Evolutionary conservation across 192 early-diverging fungal genomes (phyloP).

Genomic region (Ambispora gerdemannii): DNA sequence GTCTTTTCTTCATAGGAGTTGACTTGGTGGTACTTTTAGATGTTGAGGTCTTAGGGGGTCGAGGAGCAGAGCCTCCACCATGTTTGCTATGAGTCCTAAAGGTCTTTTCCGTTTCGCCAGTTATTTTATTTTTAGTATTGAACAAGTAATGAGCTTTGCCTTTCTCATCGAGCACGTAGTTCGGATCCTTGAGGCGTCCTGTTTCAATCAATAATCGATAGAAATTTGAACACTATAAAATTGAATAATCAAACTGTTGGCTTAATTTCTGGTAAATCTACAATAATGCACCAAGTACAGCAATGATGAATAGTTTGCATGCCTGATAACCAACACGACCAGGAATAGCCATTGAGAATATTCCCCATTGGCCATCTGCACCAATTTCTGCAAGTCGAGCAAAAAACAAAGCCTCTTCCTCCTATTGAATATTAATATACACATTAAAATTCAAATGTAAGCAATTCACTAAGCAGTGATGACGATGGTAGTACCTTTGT

Average conservation of each 20-base stretch:
- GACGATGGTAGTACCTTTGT: constrained; percentile 48
- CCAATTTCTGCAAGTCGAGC: constrained; percentile 81
- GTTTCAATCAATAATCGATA: constrained; percentile 88
- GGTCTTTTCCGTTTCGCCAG: constrained; percentile 74
- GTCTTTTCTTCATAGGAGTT: constrained; percentile 37
- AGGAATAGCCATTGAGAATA: constrained; percentile 93
- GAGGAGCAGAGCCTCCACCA: constrained; percentile 37
- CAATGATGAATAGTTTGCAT: too few species aligned
- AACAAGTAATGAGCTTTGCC: constrained; percentile 91
- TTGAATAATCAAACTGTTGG: background rate
- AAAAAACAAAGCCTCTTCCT: constrained; percentile 85
- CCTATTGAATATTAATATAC: constrained; percentile 36
- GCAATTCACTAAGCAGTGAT: background rate
- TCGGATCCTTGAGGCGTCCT: constrained; percentile 82
- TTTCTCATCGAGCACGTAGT: constrained; percentile 88
- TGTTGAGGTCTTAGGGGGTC: constrained; percentile 11
- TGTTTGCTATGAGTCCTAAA: constrained; percentile 77
- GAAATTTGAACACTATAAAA: constrained; percentile 86
- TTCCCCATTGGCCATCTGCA: constrained; percentile 95
- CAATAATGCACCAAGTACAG: too few species aligned
- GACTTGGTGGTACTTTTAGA: constrained; percentile 39
- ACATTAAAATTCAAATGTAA: background rate
- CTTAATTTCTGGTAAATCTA: background rate
- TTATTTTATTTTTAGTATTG: constrained; percentile 77
- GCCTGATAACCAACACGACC: constrained; percentile 96